These are phyloP conservation scores for Trichoderma guizhouense DNA, from an alignment of 2,329 filamentous ascomycete species.

Conservation along the genomic window DNA sequence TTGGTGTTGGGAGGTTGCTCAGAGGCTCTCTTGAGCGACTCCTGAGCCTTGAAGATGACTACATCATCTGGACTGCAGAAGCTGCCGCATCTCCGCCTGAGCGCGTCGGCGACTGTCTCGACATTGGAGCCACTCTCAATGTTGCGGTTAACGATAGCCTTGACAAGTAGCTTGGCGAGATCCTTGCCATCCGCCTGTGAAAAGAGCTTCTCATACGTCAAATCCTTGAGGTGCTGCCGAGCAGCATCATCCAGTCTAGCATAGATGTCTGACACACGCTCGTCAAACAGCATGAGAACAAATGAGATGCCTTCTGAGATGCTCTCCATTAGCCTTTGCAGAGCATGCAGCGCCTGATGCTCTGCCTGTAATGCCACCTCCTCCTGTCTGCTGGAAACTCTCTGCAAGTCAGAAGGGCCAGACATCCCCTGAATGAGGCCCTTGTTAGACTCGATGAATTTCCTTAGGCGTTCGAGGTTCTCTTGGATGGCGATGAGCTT, in stretches of 20 bases:
- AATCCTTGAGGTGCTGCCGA: slow-evolving; percentile 64
- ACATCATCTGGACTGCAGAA: slow-evolving; percentile 98
- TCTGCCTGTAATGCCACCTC: slow-evolving; percentile 91
- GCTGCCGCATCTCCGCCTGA: slow-evolving; percentile 86
- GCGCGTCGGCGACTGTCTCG: slow-evolving; percentile 92
- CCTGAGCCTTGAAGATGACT: slow-evolving; percentile 96
- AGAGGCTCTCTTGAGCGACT: slow-evolving; percentile 83
- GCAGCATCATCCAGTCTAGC: slow-evolving; percentile 67
- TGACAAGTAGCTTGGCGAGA: slow-evolving; percentile 89
- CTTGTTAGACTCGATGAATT: slow-evolving; percentile 84
- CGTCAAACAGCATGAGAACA: slow-evolving; percentile 89
- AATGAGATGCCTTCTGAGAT: slow-evolving; percentile 97
- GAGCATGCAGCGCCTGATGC: slow-evolving; percentile 83
- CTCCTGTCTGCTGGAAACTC: slow-evolving; percentile 77
- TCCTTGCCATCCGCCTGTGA: slow-evolving; percentile 76
- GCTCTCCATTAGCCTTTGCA: slow-evolving; percentile 80
- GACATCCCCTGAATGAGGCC: slow-evolving; percentile 89
- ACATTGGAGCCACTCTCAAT: slow-evolving; percentile 97
- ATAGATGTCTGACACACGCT: slow-evolving; percentile 86
- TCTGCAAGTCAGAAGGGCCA: slow-evolving; percentile 81
- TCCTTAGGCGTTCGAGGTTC: slow-evolving; percentile 71
- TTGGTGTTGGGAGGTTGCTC: slow-evolving; percentile 75
- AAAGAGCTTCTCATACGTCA: slow-evolving; percentile 89
- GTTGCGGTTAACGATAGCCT: slow-evolving; percentile 96
- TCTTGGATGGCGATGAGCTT: slow-evolving; percentile 78